Conservation (phyloP, 2,329 filamentous ascomycete species). For the Stromatinia cepivora region DNA sequence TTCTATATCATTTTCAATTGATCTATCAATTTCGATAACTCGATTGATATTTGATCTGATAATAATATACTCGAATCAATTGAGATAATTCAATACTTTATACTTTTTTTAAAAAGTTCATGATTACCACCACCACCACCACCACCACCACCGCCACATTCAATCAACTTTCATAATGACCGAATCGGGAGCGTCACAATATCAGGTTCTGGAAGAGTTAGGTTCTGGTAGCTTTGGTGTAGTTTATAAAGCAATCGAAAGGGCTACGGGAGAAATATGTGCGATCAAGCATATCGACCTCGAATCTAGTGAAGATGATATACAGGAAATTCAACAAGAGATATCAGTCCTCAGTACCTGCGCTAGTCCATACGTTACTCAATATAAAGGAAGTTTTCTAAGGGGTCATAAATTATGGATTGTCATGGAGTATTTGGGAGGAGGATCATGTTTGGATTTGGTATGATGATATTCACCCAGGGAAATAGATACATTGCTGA, state of each 20-base stretch:
- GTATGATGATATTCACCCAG: constrained; percentile 51
- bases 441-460: constrained; percentile 91
- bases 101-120: no score
- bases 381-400: constrained; percentile 96
- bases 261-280: constrained; percentile 84
- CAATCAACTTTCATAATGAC: constrained; percentile 8
- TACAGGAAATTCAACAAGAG: constrained; percentile 96
- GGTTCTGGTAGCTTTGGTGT: constrained; percentile 88
- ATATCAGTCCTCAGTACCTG: constrained; percentile 95
- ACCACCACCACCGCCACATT: no score
- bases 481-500: constrained; percentile 26
- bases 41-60: no score
- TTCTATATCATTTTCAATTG: background rate
- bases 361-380: constrained; percentile 88
- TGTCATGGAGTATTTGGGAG: constrained; percentile 96
- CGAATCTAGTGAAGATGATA: constrained; percentile 97
- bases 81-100: no score
- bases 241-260: constrained; percentile 96
- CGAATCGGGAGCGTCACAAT: constrained; percentile 64
- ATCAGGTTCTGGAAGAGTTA: constrained; percentile 94
- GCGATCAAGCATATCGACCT: constrained; percentile 99
- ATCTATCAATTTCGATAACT: background rate
- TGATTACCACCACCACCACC: no score
- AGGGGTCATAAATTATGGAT: constrained; percentile 98
- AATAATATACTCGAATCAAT: no score